A percentile compares a stretch with the other conserved stretches of the same genome.
Conservation (phyloP, 176 grass and related monocot genomes). For the Carex pumila region DNA sequence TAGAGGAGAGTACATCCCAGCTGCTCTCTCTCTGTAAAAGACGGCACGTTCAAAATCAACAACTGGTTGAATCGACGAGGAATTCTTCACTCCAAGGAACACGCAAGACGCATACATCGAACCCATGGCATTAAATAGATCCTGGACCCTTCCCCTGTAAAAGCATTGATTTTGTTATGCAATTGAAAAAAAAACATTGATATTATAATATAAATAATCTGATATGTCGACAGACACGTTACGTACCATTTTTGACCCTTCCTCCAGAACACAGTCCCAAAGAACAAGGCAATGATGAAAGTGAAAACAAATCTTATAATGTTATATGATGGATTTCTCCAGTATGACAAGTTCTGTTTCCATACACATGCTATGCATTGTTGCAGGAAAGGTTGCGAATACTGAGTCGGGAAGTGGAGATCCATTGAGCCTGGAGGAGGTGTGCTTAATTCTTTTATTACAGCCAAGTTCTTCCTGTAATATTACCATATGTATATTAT, state of each 20-base stretch:
- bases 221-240: conserved; percentile 3
- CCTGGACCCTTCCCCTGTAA: conserved; percentile 53
- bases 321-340: conserved; percentile 92
- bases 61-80: conserved; percentile 55
- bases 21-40: conserved; percentile 77
- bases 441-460: conserved; percentile 60
- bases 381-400: conserved; percentile 49
- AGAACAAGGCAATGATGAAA: conserved; percentile 52
- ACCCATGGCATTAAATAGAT: conserved; percentile 83
- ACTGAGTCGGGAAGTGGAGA: conserved; percentile 60
- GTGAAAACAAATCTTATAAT: conserved; percentile 77
- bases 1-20: conserved; percentile 79
- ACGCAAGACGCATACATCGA: conserved; percentile 78
- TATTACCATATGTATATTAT: conserved; percentile 10
- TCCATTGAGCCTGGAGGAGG: conserved; percentile 57
- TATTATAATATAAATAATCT: not conserved
- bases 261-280: conserved; percentile 86
- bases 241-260: conserved; percentile 58
- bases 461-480: conserved; percentile 48
- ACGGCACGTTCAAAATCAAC: conserved; percentile 67
- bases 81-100: conserved; percentile 70
- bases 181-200: not conserved
- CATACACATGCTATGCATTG: conserved; percentile 78
- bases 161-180: conserved; percentile 10
- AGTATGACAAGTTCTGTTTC: conserved; percentile 81